Conservation (phyloP, 495 filamentous ascomycete genomes). For the Lindgomyces ingoldianus region DNA sequence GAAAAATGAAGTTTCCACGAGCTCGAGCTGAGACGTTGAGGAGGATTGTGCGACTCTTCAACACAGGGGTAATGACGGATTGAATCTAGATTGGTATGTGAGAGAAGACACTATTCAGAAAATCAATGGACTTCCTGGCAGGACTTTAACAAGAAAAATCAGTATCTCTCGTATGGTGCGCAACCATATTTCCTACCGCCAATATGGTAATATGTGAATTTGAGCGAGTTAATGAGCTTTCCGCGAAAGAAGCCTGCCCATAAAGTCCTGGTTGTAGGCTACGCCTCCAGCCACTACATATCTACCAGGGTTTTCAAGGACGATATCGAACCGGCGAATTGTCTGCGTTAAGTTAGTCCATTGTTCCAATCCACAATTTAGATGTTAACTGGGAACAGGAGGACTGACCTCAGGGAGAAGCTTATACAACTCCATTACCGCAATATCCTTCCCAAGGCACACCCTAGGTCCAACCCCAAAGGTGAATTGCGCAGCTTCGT, state of each 20-base stretch:
- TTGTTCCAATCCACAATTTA: too few species aligned
- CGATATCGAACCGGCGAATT: conserved; percentile 26
- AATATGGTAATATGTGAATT: not conserved
- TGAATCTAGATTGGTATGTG: too few species aligned
- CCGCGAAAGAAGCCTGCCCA: conserved; percentile 1
- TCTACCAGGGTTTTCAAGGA: conserved; percentile 9
- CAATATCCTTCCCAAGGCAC: conserved; percentile 37
- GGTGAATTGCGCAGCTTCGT: conserved; percentile 20
- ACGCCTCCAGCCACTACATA: conserved; percentile 27
- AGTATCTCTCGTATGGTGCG: not conserved
- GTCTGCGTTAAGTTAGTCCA: not conserved
- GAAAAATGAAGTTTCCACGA: too few species aligned
- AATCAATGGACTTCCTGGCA: too few species aligned
- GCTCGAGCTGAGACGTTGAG: too few species aligned
- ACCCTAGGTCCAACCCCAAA: conserved; percentile 32
- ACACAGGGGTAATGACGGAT: too few species aligned
- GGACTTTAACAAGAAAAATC: too few species aligned
- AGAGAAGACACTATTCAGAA: too few species aligned
- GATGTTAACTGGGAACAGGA: not conserved
- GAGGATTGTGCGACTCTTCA: too few species aligned
- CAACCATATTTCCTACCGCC: not conserved
- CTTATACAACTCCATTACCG: conserved; percentile 37
- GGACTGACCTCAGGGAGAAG: conserved; percentile 30
- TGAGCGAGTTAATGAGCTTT: not conserved
- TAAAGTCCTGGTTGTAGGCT: conserved; percentile 23